Evolutionary conservation across 768 basidiomycete genomes (phyloP).

Genomic region (Tulasnella sp.): DNA sequence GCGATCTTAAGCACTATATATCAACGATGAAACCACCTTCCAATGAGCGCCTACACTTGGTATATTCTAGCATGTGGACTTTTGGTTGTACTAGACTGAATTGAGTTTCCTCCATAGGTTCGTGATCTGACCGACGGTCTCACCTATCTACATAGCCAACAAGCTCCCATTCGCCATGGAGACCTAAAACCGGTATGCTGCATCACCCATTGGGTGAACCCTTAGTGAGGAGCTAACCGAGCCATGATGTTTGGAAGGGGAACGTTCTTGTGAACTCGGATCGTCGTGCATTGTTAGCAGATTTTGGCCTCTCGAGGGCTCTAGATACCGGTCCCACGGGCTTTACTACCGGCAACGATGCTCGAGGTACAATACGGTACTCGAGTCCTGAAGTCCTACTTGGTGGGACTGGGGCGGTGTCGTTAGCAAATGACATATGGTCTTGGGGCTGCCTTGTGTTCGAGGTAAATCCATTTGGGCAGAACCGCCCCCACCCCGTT

Average conservation of each 20-base stretch:
- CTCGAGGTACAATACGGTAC: neutral
- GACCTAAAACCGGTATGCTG: neutral
- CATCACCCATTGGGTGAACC: neutral
- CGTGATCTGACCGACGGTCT: neutral
- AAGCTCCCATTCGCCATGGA: neutral
- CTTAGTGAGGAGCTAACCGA: too few relatives aligned
- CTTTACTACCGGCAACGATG: neutral
- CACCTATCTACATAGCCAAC: neutral
- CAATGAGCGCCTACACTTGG: too few relatives aligned
- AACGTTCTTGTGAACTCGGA: neutral
- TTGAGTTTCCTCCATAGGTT: neutral
- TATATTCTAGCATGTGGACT: too few relatives aligned
- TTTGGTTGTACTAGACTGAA: neutral
- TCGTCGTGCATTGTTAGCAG: neutral
- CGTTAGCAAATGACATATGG: neutral
- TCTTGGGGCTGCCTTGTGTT: constrained; percentile 11
- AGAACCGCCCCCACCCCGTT: too few relatives aligned
- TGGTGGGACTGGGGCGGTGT: neutral
- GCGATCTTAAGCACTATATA: too few relatives aligned
- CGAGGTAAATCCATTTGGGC: neutral
- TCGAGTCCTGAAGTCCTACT: constrained; percentile 1
- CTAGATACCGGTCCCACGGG: neutral
- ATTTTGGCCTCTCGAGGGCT: neutral
- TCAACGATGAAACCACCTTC: too few relatives aligned
- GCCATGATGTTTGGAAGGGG: neutral